Base-by-base conservation (phyloP, 768 basidiomycete species). In the Suillus subaureus region DNA sequence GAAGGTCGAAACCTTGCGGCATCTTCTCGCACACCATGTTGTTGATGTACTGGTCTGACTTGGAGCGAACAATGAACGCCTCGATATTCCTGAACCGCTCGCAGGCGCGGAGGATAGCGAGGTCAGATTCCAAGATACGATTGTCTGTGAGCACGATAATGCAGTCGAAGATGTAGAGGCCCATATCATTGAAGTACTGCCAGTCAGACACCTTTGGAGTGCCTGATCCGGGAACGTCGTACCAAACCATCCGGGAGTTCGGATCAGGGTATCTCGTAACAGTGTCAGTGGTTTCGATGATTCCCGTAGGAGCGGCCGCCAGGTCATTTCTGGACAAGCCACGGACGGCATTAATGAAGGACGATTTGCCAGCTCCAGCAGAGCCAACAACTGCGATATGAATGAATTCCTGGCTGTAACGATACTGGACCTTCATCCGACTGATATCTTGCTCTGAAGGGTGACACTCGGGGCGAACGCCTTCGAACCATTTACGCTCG, bases 21-120 rank as follows among this genome's bases (percentile, higher is more conserved):
- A 21, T 66, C 62, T 28, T 66, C 21, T 66, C 56, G 33, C 37
- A 56, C 66, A 62, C 52, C 52, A 64, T 57, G 45, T 66, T 66
- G 42, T 63, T 62, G 62, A 70, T 66, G 31, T 68, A 61, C 28
- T 61, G 42, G 28, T 70, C 69, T 56, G 69, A 62, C 58, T 70
- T 70, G 12, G 67, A 66, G 28, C 67, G 67, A n/a, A 70, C 65
- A 35, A 70, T 64, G 61, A 61, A 70, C 7, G 47, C 23, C 13
- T 26, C 47, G 2, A 49, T 26, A 6, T 49, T 49, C 23, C 7
- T 49, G 47, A 49, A 26, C 47, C 11, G 47, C 23, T 26, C 47
- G 23, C 47, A 49, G 6, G 23, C 13, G 47, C 13, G 47, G 47
- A 49, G 23, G 47, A 49, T 49, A 13, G 47, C 47, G 6, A 49